These are phyloP conservation scores for Trifolium dubium DNA, from an alignment of 306 rosid species.

Conservation along the genomic window DNA sequence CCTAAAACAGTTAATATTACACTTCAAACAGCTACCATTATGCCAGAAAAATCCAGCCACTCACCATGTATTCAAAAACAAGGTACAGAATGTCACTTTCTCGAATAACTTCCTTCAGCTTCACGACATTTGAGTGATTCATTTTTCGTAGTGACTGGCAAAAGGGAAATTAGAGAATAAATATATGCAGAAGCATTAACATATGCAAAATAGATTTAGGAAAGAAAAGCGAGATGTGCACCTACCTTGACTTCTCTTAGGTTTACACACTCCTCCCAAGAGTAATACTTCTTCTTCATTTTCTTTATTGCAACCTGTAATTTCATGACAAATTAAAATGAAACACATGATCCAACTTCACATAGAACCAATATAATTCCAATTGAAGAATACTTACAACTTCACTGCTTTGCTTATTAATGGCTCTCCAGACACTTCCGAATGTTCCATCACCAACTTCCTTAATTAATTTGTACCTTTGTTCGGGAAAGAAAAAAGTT, in stretches of 20 bases:
- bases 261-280: constrained; percentile 97
- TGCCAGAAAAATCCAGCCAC: constrained; percentile 33
- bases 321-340: constrained; percentile 12
- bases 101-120: constrained; percentile 93
- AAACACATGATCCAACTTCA: constrained; percentile 4
- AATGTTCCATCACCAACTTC: constrained; percentile 99
- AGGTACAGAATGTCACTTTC: constrained; percentile 84
- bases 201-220: neutral
- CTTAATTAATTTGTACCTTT: constrained; percentile 89
- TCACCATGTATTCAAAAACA: constrained; percentile 95
- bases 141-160: constrained; percentile 79
- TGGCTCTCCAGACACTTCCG: constrained; percentile 96
- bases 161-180: constrained; percentile 19
- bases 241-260: constrained; percentile 94
- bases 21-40: neutral
- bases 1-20: constrained; percentile 15
- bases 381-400: constrained; percentile 65
- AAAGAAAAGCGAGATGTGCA: constrained; percentile 14
- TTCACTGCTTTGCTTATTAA: constrained; percentile 86
- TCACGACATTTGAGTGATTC: constrained; percentile 91
- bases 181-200: constrained; percentile 21
- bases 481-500: constrained; percentile 13
- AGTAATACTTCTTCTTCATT: constrained; percentile 92
- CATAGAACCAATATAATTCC: constrained; percentile 3
- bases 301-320: constrained; percentile 93